phyloP scores from a whole-genome alignment of 1,284 basidiomycete species.

The Chiua sp. region DNA sequence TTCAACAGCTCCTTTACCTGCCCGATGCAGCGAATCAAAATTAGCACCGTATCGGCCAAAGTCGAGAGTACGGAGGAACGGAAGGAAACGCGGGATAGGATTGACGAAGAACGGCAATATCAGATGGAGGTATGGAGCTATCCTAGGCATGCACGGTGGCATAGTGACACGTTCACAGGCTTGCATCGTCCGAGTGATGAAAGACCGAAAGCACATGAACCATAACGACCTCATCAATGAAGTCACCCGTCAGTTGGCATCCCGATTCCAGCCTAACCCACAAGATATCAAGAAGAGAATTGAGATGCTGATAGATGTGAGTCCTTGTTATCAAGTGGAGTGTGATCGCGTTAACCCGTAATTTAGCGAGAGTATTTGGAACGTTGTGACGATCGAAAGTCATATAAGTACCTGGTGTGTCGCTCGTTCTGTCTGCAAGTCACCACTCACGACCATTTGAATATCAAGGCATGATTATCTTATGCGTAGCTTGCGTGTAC shows the following conservation, averaged over 20 bases:
- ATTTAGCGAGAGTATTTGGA: slow-evolving; percentile 80
- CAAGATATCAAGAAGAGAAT: slow-evolving; percentile 93
- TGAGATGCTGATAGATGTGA: slow-evolving; percentile 92
- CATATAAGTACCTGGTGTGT: slow-evolving; percentile 77
- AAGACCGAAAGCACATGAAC: slow-evolving; percentile 88
- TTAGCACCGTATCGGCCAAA: slow-evolving; percentile 86
- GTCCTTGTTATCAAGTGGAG: slow-evolving; percentile 18
- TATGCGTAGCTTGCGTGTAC: neutral
- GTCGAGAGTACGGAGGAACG: slow-evolving; percentile 90
- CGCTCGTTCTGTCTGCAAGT: no score
- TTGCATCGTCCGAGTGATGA: slow-evolving; percentile 98
- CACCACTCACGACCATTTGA: neutral
- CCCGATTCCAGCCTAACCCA: slow-evolving; percentile 88
- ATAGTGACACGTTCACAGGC: slow-evolving; percentile 57
- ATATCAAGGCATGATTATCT: slow-evolving; percentile 28
- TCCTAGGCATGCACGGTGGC: neutral
- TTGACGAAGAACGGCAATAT: slow-evolving; percentile 93
- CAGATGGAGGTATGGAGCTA: slow-evolving; percentile 79
- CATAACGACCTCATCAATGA: slow-evolving; percentile 94
- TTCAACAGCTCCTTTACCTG: slow-evolving; percentile 89
- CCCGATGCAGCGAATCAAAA: slow-evolving; percentile 91
- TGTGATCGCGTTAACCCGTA: slow-evolving; percentile 8
- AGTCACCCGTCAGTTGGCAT: slow-evolving; percentile 85
- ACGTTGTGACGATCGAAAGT: slow-evolving; percentile 79
- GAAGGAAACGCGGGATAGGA: slow-evolving; percentile 88